A percentile compares a stretch with the other conserved stretches of the same genome.
Evolutionary conservation across 768 basidiomycete genomes (phyloP).

Genomic region (Hemileccinum rubropunctum): DNA sequence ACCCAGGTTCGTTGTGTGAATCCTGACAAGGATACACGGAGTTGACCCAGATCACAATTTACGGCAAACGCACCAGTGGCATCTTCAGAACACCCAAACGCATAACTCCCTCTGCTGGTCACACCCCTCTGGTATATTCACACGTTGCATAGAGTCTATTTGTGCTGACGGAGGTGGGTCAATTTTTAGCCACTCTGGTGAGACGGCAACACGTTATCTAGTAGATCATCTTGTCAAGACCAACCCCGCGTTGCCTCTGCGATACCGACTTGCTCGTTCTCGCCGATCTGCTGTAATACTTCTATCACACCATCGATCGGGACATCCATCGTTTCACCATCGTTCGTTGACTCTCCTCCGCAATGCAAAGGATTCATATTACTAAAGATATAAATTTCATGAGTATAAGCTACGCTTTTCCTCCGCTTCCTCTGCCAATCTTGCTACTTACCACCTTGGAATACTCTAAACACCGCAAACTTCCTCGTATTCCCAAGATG

Average conservation of each 20-base stretch:
- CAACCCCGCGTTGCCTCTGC: background rate
- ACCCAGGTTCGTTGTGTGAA: slow-evolving; percentile 10
- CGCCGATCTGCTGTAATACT: background rate
- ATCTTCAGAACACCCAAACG: slow-evolving; percentile 5
- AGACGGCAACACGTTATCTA: background rate
- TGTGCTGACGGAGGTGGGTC: background rate
- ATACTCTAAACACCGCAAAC: background rate
- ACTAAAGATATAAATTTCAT: slow-evolving; percentile 1
- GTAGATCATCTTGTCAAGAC: slow-evolving; percentile 1
- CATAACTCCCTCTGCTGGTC: background rate
- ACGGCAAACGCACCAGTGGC: background rate
- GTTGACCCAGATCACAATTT: slow-evolving; percentile 1
- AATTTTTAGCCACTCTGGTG: background rate
- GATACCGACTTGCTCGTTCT: background rate
- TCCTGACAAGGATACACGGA: background rate
- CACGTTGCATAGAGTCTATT: background rate
- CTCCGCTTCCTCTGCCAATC: background rate
- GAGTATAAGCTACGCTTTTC: background rate
- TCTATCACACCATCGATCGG: background rate
- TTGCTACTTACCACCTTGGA: background rate
- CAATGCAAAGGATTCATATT: background rate
- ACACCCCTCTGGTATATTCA: slow-evolving; percentile 6
- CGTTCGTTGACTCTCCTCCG: background rate
- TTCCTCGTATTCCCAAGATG: slow-evolving; percentile 3
- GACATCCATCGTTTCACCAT: background rate